These are phyloP conservation scores for Lentinula boryana DNA, from an alignment of 768 basidiomycete genomes.

Conservation along the genomic window DNA sequence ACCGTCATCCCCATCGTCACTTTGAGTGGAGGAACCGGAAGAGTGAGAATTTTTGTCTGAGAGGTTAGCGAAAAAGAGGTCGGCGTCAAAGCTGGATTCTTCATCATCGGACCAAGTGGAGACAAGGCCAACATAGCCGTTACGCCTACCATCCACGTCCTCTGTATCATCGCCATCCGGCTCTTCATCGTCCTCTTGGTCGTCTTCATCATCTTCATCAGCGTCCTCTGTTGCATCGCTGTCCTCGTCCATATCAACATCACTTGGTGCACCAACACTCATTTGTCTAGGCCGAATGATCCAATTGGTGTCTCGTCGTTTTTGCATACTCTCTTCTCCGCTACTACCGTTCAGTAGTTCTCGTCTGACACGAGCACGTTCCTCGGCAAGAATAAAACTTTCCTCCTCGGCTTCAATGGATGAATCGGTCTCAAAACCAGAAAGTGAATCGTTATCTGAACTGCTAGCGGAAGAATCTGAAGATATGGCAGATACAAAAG, in stretches of 20 bases:
- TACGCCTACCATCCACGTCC: constrained; percentile 25
- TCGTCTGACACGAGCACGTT: constrained; percentile 50
- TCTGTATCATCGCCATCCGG: constrained; percentile 39
- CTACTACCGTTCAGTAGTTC: constrained; percentile 52
- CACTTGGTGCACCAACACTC: constrained; percentile 56
- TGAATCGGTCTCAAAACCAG: constrained; percentile 47
- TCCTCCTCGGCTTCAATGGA: constrained; percentile 60
- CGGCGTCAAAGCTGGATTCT: constrained; percentile 77
- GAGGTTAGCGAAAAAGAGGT: constrained; percentile 78
- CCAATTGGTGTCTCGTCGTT: constrained; percentile 36
- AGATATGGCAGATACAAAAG: constrained; percentile 52
- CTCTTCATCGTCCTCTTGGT: constrained; percentile 21
- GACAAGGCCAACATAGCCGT: constrained; percentile 55
- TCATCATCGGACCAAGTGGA: constrained; percentile 76
- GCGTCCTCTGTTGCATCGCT: constrained; percentile 55
- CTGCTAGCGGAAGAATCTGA: constrained; percentile 33
- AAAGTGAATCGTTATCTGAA: constrained; percentile 30
- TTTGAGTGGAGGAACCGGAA: constrained; percentile 14
- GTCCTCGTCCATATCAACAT: constrained; percentile 60
- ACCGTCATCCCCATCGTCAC: constrained; percentile 37
- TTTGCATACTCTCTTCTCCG: constrained; percentile 22
- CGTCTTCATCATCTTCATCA: constrained; percentile 40
- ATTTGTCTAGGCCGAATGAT: constrained; percentile 63
- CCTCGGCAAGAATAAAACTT: constrained; percentile 47
- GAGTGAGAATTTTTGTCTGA: constrained; percentile 41